These are phyloP conservation scores for Meira nashicola DNA, from an alignment of 1,284 basidiomycete species.

Conservation along the genomic window DNA sequence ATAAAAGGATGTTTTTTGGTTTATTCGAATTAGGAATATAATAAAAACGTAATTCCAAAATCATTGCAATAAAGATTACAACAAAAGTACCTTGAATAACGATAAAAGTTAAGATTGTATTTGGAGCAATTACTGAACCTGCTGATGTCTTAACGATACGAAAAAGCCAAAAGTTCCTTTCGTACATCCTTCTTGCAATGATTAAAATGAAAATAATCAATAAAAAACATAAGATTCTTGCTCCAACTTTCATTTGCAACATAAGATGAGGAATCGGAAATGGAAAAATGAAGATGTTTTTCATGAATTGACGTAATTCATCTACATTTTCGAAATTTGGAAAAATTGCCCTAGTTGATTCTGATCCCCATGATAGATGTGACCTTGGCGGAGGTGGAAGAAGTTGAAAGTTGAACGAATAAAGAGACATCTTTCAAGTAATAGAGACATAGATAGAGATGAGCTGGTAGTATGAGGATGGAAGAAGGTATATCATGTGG, in stretches of 20 bases:
- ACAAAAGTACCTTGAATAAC: constrained; percentile 5
- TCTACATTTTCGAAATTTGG: constrained; percentile 6
- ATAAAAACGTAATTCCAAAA: background rate
- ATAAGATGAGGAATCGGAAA: background rate
- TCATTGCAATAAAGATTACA: constrained; percentile 1
- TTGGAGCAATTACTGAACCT: background rate
- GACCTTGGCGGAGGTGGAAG: constrained; percentile 1
- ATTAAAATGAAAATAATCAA: background rate
- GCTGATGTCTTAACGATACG: constrained; percentile 1
- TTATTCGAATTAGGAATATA: background rate
- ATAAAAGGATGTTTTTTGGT: no score
- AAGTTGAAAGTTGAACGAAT: background rate
- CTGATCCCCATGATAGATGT: background rate
- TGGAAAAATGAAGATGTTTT: background rate
- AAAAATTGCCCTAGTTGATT: background rate
- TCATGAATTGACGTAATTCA: constrained; percentile 3
- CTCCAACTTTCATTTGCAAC: constrained; percentile 1
- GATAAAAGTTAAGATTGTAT: constrained; percentile 1
- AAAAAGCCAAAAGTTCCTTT: constrained; percentile 3
- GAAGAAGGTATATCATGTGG: no score
- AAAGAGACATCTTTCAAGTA: constrained; percentile 3
- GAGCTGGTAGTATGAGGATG: no score
- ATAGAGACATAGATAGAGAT: no score
- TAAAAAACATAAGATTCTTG: background rate
- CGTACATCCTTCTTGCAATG: background rate